These are phyloP conservation scores for Solanum phureja DNA, from an alignment of 257 asterid genomes.

Conservation along the genomic window DNA sequence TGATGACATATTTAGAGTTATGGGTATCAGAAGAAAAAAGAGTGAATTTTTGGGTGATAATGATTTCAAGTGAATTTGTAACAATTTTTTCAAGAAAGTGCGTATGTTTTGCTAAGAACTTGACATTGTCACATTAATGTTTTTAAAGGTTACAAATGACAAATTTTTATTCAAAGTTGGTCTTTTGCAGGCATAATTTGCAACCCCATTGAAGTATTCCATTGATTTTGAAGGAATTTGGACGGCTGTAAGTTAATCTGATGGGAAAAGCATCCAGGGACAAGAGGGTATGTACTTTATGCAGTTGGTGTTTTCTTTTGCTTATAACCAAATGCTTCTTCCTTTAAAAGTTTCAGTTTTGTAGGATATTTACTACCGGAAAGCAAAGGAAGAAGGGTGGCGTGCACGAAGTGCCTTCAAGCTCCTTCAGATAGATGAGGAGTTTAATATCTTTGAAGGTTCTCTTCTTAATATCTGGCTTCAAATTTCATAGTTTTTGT, in stretches of 20 bases:
- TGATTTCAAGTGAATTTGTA: not conserved
- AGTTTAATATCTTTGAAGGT: constrained; percentile 92
- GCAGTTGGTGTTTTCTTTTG: not conserved
- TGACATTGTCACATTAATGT: not conserved
- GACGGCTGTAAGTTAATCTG: not conserved
- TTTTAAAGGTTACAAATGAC: not conserved
- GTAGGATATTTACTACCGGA: constrained; percentile 94
- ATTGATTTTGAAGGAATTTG: not conserved
- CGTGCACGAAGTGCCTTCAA: constrained; percentile 98
- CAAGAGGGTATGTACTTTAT: constrained; percentile 44
- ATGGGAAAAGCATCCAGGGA: constrained; percentile 99
- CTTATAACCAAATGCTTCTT: not conserved
- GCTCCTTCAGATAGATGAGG: constrained; percentile 96
- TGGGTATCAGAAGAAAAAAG: not conserved
- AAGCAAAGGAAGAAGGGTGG: constrained; percentile 99
- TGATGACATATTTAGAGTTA: not conserved
- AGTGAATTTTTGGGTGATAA: not conserved
- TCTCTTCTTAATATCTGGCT: not conserved
- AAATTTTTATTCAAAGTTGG: not conserved
- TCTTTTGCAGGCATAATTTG: not conserved
- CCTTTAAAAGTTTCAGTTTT: constrained; percentile 3
- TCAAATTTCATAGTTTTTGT: not conserved
- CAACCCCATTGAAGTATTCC: not conserved
- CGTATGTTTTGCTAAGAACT: not conserved
- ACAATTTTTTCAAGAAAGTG: not conserved